These are phyloP conservation scores for Pichia ethanolica DNA, from an alignment of 805 yeast genomes.

Conservation along the genomic window DNA sequence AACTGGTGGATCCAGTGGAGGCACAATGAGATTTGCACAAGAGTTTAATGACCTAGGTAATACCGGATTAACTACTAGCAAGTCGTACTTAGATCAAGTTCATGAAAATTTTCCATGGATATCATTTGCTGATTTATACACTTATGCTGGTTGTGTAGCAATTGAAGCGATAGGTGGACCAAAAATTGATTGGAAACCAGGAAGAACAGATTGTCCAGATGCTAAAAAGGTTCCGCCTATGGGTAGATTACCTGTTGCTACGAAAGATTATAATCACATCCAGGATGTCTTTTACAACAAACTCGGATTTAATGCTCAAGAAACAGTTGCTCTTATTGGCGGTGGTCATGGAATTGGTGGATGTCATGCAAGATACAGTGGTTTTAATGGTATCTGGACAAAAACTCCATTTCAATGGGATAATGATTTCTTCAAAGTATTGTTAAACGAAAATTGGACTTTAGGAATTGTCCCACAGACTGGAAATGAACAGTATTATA, in stretches of 20 bases:
- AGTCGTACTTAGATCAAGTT: slow-evolving; percentile 49
- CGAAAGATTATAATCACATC: slow-evolving; percentile 57
- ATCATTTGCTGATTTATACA: slow-evolving; percentile 71
- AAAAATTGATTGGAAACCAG: slow-evolving; percentile 73
- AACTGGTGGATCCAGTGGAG: slow-evolving; percentile 65
- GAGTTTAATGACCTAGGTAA: slow-evolving; percentile 55
- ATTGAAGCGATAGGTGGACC: slow-evolving; percentile 78
- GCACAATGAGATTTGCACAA: slow-evolving; percentile 51
- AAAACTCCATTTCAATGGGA: slow-evolving; percentile 33
- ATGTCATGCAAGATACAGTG: slow-evolving; percentile 53
- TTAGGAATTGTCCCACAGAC: slow-evolving; percentile 33
- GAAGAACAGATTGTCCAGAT: slow-evolving; percentile 56
- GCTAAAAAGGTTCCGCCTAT: slow-evolving; percentile 48
- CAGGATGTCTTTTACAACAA: slow-evolving; percentile 49
- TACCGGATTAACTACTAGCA: slow-evolving; percentile 54
- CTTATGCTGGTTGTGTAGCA: slow-evolving; percentile 73
- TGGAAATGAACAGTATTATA: slow-evolving; percentile 33
- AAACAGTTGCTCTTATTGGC: slow-evolving; percentile 66
- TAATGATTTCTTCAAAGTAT: slow-evolving; percentile 35
- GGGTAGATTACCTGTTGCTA: slow-evolving; percentile 71
- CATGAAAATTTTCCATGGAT: slow-evolving; percentile 59
- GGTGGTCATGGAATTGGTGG: slow-evolving; percentile 76
- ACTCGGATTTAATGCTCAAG: slow-evolving; percentile 63
- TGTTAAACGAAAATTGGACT: slow-evolving; percentile 44
- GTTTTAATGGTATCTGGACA: slow-evolving; percentile 46